Evolutionary conservation across 345 rosid genomes (phyloP), one percentile per base, ranked within the genome.

Genomic region (Eucalyptus paniculata): DNA sequence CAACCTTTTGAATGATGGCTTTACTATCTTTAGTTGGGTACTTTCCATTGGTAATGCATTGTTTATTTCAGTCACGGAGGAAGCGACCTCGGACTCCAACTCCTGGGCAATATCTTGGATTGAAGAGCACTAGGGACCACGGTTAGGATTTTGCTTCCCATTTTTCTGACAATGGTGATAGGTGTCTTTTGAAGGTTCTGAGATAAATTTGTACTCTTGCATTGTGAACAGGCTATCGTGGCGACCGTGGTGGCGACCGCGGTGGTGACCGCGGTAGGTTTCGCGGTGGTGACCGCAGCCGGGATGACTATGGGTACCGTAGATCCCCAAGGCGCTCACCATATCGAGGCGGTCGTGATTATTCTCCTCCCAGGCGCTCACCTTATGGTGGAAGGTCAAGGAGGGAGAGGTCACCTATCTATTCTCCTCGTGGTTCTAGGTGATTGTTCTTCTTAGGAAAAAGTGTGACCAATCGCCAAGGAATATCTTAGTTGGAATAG

Each of bases 41-140:
- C 85, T 77, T 77, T 77, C 47, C 85, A 12, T 40, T 12, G 47
- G 85, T 77, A 77, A 90, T 89, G 87, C 88, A 9, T 88, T 85
- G 89, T 23, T 83, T 87, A 88, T 94, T 94, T 92, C 98, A 98
- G 99, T 98, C 99, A 65, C 94, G 99, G 86, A 96, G 99, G 94
- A 98, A 95, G 90, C 95, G 99, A n/a, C 93, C 99, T 19, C 95
- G 99, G 92, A 97, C 99, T 86, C 99, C 99, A 69, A 98, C 99
- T 30, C 99, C 99, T 16, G 99, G 99, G 82, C 99, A 98, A 92
- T 98, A 98, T 93, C 99, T 98, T 91, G 99, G 99, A 86, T 92
- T 98, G 93, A 98, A 98, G 92, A 98, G 93, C 89, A 91, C 95
- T 83, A 93, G 99, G 90, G 99, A 97, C 62, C 90, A 60, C 26